Base-by-base conservation (phyloP, 768 basidiomycete genomes). In the Suillus subaureus region DNA sequence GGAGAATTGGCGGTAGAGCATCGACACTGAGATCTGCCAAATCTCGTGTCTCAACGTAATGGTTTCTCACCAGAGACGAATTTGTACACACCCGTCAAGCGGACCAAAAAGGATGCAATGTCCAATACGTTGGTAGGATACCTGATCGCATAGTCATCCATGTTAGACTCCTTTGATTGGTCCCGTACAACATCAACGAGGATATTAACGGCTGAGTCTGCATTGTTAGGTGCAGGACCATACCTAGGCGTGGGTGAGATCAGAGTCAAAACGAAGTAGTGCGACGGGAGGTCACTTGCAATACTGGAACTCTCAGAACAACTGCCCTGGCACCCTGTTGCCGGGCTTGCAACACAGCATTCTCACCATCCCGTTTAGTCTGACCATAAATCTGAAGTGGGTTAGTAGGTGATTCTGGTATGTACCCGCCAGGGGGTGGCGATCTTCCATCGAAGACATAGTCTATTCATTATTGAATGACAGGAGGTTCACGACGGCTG, bases 401-500 rank as follows among this genome's bases (percentile, higher is more conserved):
- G 72, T 95, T 93, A 15, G 93, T 86, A 39, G 77, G 72, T 16
- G 90, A 87, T 8, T 83, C 82, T 0, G 94, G 90, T 7, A 85
- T 83, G 79, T 99, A 99, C 18, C 57, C 57, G 39, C 57, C 39
- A 28, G 39, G 26, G 0, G 96, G 95, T 4, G 97, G 94, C 1
- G 89, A 88, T n/a, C 85, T 89, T 1, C 97, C 97, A 68, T 96
- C 94, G 73, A 99, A 99, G 18, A 99, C 95, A 78, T 98, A 98
- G 77, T 99, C 96, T 90, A 69, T 35, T 7, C 31, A 61, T 61
- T 55, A 31, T 54, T 49, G 62, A 67, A 61, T 63, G 3, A 40
- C 23, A 28, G 61, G 67, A 54, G 11, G 35, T 52, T 60, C 71
- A 61, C 64, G 63, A 70, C 64, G 43, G 31, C 26, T 40, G 51